These are phyloP conservation scores for Vitis hybrid DNA, from an alignment of 177 flowering plant species.

Conservation along the genomic window DNA sequence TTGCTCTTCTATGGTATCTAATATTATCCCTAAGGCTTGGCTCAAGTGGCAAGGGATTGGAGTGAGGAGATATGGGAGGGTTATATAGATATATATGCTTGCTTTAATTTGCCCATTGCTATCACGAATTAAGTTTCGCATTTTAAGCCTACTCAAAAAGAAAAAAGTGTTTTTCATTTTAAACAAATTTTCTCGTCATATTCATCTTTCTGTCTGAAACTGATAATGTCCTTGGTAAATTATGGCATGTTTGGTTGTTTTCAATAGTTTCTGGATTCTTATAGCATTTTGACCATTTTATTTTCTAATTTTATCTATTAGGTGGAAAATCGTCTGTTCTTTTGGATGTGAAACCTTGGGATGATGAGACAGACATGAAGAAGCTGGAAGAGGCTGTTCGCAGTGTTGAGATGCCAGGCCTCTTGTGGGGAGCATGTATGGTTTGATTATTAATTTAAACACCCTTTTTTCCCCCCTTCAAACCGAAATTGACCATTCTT, in stretches of 20 bases:
- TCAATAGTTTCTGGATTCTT: background rate
- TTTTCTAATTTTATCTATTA: constrained; percentile 10
- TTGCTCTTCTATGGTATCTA: background rate
- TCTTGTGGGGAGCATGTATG: constrained; percentile 97
- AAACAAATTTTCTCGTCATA: too few species aligned
- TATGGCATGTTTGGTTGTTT: too few species aligned
- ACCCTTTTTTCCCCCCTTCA: too few species aligned
- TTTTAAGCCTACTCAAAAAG: too few species aligned
- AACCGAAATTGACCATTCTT: background rate
- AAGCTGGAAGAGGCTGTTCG: constrained; percentile 91
- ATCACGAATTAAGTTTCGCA: too few species aligned
- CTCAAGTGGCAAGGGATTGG: too few species aligned
- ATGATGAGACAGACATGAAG: constrained; percentile 97
- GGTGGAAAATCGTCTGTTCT: constrained; percentile 97
- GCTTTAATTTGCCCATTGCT: too few species aligned
- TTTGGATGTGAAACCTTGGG: constrained; percentile 97
- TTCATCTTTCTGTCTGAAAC: background rate
- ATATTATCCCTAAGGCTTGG: too few species aligned
- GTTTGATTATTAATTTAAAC: constrained; percentile 5
- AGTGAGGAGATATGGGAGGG: too few species aligned
- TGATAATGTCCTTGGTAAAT: background rate
- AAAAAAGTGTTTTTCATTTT: too few species aligned
- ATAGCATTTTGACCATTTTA: background rate
- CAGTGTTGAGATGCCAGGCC: constrained; percentile 74
- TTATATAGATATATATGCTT: too few species aligned